phyloP scores from a whole-genome alignment of 805 yeast genomes.

The Candida insectorum region DNA sequence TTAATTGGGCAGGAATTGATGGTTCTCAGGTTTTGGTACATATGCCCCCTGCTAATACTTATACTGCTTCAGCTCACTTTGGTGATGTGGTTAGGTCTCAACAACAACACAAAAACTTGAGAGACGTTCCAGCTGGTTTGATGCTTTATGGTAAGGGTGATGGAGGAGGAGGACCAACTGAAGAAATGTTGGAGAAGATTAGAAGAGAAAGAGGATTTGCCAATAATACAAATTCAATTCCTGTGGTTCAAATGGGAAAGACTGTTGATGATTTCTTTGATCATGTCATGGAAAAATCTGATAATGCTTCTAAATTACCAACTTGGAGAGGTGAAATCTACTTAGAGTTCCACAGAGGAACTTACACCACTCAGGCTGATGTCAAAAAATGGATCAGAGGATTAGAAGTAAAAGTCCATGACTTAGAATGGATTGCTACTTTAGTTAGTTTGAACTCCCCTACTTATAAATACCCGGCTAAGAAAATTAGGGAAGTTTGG shows the following conservation, averaged over 20 bases:
- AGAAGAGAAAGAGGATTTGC: slow-evolving; percentile 88
- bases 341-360: slow-evolving; percentile 94
- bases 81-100: slow-evolving; percentile 86
- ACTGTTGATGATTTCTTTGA: slow-evolving; percentile 82
- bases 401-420: slow-evolving; percentile 75
- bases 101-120: slow-evolving; percentile 77
- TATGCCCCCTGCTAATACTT: slow-evolving; percentile 97
- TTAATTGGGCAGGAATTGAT: slow-evolving; percentile 94
- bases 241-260: slow-evolving; percentile 74
- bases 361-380: slow-evolving; percentile 90
- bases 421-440: slow-evolving; percentile 80
- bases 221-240: slow-evolving; percentile 81
- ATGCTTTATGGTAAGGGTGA: slow-evolving; percentile 91
- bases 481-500: slow-evolving; percentile 73
- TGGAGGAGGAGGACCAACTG: slow-evolving; percentile 98
- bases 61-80: slow-evolving; percentile 88
- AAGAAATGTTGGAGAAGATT: slow-evolving; percentile 88
- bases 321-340: slow-evolving; percentile 93
- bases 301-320: slow-evolving; percentile 67
- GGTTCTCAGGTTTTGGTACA: slow-evolving; percentile 92
- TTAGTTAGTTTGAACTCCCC: slow-evolving; percentile 56
- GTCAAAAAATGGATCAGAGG: slow-evolving; percentile 78
- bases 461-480: slow-evolving; percentile 67
- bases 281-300: slow-evolving; percentile 55
- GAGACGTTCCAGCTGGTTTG: slow-evolving; percentile 76